Percentiles rank a stretch among this genome's conserved stretches.
These are phyloP conservation scores for Lecanosticta acicola DNA, from an alignment of 2,329 filamentous ascomycete species.

Conservation along the genomic window DNA sequence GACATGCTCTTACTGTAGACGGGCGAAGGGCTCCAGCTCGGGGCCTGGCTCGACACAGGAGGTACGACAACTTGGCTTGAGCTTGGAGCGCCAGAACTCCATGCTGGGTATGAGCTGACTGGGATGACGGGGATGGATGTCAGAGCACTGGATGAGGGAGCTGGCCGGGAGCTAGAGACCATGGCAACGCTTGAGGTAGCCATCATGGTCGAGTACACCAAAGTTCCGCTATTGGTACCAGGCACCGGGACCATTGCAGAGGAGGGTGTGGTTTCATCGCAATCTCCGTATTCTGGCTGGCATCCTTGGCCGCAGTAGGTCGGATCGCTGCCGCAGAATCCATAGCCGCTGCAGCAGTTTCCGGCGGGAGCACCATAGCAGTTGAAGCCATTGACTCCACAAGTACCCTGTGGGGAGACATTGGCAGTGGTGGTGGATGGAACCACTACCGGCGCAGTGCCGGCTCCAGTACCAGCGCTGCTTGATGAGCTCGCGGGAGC, in stretches of 20 bases:
- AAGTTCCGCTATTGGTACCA: too few species aligned
- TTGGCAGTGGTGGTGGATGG: conserved; percentile 2
- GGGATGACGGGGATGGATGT: too few species aligned
- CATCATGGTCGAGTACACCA: too few species aligned
- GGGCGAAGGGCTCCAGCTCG: not conserved
- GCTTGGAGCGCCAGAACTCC: too few species aligned
- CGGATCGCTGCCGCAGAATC: conserved; percentile 4
- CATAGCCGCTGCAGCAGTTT: conserved; percentile 9
- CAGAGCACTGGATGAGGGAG: too few species aligned
- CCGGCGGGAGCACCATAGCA: conserved; percentile 8
- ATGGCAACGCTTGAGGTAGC: too few species aligned
- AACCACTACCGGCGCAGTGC: not conserved
- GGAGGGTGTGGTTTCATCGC: not conserved
- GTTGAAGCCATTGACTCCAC: conserved; percentile 4
- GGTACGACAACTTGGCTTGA: too few species aligned
- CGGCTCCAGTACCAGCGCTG: not conserved
- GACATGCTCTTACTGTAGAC: not conserved
- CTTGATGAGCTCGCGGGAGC: not conserved
- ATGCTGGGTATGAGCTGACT: too few species aligned
- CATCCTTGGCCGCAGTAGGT: conserved; percentile 8
- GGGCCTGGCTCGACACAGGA: too few species aligned
- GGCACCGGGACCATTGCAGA: not conserved
- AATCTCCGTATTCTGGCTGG: conserved; percentile 4
- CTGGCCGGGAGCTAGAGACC: too few species aligned
- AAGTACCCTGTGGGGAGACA: conserved; percentile 5